Conservation (phyloP, 768 basidiomycete genomes). For the Tricholoma sp. region DNA sequence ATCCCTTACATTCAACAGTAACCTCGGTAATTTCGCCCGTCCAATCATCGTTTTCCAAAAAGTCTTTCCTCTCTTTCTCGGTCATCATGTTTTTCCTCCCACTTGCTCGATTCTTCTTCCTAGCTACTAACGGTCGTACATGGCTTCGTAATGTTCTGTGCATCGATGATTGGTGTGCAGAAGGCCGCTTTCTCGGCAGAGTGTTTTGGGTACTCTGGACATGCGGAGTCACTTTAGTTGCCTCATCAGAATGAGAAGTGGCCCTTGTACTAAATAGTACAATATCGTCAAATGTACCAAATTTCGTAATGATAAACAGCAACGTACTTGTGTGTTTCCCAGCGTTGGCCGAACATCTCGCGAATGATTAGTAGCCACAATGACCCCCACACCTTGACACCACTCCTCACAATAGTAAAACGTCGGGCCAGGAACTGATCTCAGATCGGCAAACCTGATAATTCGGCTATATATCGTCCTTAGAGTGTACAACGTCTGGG, state of each 20-base stretch:
- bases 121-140: not conserved
- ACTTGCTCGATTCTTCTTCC: not conserved
- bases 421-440: not conserved
- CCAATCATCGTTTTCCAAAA: conserved; percentile 4
- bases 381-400: not conserved
- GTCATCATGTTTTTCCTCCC: not conserved
- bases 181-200: not conserved
- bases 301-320: not conserved
- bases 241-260: not conserved
- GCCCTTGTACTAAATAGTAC: not conserved
- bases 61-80: not conserved
- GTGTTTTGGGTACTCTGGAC: not conserved
- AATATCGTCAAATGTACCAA: not conserved
- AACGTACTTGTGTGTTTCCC: not conserved
- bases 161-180: not conserved
- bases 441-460: not conserved
- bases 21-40: not conserved
- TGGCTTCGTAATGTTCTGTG: not conserved
- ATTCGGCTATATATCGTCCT: not conserved
- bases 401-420: not conserved
- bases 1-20: conserved; percentile 23
- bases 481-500: not conserved
- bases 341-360: not conserved
- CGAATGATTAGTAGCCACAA: not conserved
- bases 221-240: not conserved